phyloP scores from a whole-genome alignment of 257 asterid species.

The Oldenlandia corymbosa region DNA sequence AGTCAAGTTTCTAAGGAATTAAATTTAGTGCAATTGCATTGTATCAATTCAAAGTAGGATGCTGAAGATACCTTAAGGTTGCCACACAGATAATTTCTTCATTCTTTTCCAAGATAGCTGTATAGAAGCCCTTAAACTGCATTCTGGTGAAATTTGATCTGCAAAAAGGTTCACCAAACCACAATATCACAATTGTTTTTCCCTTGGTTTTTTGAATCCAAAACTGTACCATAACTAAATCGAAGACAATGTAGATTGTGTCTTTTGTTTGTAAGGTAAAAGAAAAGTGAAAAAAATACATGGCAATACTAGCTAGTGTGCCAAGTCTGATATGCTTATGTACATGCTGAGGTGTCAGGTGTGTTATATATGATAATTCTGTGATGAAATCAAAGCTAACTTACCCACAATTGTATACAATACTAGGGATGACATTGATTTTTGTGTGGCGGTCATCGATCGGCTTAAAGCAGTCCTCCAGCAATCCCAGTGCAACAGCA shows the following conservation, averaged over 20 bases:
- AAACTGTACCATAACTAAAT: not conserved
- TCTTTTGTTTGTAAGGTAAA: not conserved
- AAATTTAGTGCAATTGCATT: no score
- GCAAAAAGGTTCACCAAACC: conserved; percentile 1
- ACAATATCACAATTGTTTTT: not conserved
- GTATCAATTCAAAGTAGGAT: not conserved
- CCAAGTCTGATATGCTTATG: no score
- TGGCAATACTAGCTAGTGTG: no score
- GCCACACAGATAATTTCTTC: conserved; percentile 58
- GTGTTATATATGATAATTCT: not conserved
- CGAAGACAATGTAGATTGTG: no score
- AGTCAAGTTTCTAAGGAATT: not conserved
- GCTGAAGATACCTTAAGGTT: conserved; percentile 37
- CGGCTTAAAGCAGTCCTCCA: conserved; percentile 51
- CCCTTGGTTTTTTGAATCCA: not conserved
- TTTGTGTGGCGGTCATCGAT: conserved; percentile 40
- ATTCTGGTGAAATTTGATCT: conserved; percentile 50
- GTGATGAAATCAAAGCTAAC: conserved; percentile 1
- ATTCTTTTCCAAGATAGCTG: conserved; percentile 50
- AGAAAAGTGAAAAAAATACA: no score
- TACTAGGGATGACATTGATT: conserved; percentile 36
- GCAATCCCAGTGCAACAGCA: conserved; percentile 42
- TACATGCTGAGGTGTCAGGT: no score
- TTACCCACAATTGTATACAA: conserved; percentile 53
- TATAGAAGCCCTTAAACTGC: conserved; percentile 40